Evolutionary conservation across 495 filamentous ascomycete species (phyloP).

Genomic region (Annulohypoxylon moriforme): DNA sequence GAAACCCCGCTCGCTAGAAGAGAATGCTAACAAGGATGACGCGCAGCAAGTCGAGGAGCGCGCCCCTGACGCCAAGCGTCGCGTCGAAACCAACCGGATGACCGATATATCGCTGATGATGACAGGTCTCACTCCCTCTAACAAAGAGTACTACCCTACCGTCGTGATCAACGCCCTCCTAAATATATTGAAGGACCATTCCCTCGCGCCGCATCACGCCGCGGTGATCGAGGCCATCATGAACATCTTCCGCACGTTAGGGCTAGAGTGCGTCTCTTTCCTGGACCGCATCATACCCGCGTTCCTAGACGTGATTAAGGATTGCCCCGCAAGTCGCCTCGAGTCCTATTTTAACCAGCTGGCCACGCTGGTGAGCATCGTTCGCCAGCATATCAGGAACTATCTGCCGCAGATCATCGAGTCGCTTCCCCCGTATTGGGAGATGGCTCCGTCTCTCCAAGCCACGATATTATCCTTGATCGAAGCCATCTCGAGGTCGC

Average conservation of each 20-base stretch:
- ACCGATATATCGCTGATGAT: conserved; percentile 98
- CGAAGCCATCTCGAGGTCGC: conserved; percentile 89
- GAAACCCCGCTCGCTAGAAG: conserved; percentile 5
- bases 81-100: conserved; percentile 70
- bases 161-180: conserved; percentile 96
- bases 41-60: conserved; percentile 69
- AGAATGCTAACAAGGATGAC: conserved; percentile 29
- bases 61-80: conserved; percentile 70
- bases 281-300: conserved; percentile 92
- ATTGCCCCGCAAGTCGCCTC: conserved; percentile 75
- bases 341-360: conserved; percentile 98
- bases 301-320: conserved; percentile 86
- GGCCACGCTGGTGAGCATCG: conserved; percentile 90
- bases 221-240: conserved; percentile 98
- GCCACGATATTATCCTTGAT: conserved; percentile 90
- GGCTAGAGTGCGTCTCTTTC: conserved; percentile 94
- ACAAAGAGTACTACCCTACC: conserved; percentile 97
- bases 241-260: conserved; percentile 96
- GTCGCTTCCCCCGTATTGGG: conserved; percentile 88
- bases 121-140: conserved; percentile 94
- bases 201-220: conserved; percentile 87
- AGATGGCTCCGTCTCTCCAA: conserved; percentile 77
- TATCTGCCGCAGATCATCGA: conserved; percentile 85
- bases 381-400: conserved; percentile 93
- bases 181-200: conserved; percentile 88